Percentiles rank a stretch among this genome's conserved stretches.
Conservation (phyloP, 2,329 filamentous ascomycete species). For the Byssoonygena ceratinophila region DNA sequence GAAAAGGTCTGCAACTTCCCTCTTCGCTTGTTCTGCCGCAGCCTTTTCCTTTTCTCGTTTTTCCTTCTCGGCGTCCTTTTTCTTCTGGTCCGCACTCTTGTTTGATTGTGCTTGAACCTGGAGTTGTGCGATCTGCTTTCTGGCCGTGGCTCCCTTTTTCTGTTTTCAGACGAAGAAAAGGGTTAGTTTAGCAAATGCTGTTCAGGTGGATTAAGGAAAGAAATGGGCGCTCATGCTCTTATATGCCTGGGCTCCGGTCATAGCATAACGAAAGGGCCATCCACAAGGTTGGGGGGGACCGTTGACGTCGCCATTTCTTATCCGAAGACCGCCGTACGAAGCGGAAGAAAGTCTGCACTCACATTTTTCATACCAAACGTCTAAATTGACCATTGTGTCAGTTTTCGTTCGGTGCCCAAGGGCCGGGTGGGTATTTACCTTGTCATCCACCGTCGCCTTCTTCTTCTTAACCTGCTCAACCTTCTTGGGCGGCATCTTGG, state of each 20-base stretch:
- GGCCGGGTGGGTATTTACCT: slow-evolving; percentile 35
- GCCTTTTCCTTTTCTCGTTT: slow-evolving; percentile 76
- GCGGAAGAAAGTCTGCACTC: slow-evolving; percentile 22
- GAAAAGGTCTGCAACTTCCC: slow-evolving; percentile 70
- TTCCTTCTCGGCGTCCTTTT: slow-evolving; percentile 55
- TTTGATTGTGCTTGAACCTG: slow-evolving; percentile 60
- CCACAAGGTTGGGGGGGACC: neutral
- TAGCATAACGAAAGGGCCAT: neutral
- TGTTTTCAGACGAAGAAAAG: slow-evolving; percentile 18
- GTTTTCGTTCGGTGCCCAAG: slow-evolving; percentile 7
- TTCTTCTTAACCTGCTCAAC: slow-evolving; percentile 39
- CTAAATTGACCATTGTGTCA: slow-evolving; percentile 25
- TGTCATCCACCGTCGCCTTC: slow-evolving; percentile 62
- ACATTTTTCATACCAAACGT: slow-evolving; percentile 99
- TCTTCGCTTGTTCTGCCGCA: slow-evolving; percentile 74
- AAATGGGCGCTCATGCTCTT: slow-evolving; percentile 13
- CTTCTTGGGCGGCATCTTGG: slow-evolving; percentile 40
- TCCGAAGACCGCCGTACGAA: slow-evolving; percentile 4
- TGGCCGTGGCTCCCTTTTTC: slow-evolving; percentile 86
- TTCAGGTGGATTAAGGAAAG: slow-evolving; percentile 2
- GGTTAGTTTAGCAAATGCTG: slow-evolving; percentile 8
- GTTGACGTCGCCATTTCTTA: slow-evolving; percentile 7
- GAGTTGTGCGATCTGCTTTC: slow-evolving; percentile 83
- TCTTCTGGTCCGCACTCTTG: slow-evolving; percentile 79
- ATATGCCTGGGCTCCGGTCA: neutral